Evolutionary conservation across 106 monocot species (phyloP), one percentile per base, ranked within the genome.

Genomic region (Acanthochlamys bracteata): DNA sequence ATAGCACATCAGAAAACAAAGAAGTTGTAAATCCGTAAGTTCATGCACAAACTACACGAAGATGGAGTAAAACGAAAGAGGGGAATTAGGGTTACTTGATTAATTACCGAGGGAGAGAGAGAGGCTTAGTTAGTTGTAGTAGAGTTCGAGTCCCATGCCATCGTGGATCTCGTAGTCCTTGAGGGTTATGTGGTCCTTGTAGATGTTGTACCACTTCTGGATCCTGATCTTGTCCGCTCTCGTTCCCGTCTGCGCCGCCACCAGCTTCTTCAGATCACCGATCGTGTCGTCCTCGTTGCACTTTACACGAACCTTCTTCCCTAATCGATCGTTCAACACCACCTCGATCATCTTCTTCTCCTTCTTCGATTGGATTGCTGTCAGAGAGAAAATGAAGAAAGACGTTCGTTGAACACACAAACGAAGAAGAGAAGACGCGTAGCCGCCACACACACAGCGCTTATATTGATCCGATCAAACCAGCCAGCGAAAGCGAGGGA

Each of bases 131-230:
- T 23, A 93, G 64, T 88, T 85, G 80, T 93, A 93, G 80, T 93
- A 88, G 75, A 88, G 85, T 62, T 93, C 93, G 59, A 93, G 88
- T 10, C 85, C 93, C 88, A 93, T 93, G 71, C 88, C 88, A 39
- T 93, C 93, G 63, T 93, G 93, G 66, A 93, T 80, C 76, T 88
- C 93, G 71, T 93, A 88, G 71, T 93, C 93, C 75, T 71, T 80
- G 75, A 93, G 93, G 70, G 93, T 93, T 88, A 93, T 93, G 79
- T 88, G 93, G 61, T 93, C 93, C 82, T 93, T 93, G 85, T 93
- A 93, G 67, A 93, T 88, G 73, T 53, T 93, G 77, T 93, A 88
- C 88, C 93, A 85, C 82, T 93, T 93, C 77, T 88, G 88, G 79
- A 93, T 93, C 26, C 82, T 69, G 78, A 93, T 93, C 82, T 93